Percentiles rank a stretch among this genome's conserved stretches.
Conservation (phyloP, 2,329 filamentous ascomycete genomes). For the Chaetomium sp. region DNA sequence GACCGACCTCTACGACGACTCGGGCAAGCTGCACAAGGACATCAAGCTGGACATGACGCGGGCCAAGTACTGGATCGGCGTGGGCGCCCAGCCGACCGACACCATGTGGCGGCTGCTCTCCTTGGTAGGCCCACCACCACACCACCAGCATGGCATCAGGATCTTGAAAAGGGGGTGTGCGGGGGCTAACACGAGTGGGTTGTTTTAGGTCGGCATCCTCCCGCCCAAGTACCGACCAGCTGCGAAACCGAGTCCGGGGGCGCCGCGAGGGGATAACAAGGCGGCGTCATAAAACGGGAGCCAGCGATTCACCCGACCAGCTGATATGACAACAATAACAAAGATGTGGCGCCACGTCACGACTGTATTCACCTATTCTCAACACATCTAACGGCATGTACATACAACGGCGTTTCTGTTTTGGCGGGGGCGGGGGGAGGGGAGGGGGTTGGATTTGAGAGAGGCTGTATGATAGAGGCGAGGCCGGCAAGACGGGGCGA, state of each 20-base stretch:
- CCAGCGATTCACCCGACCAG: neutral
- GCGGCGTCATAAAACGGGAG: neutral
- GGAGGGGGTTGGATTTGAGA: neutral
- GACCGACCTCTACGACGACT: constrained; percentile 59
- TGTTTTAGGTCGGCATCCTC: constrained; percentile 42
- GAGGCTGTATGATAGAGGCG: constrained; percentile 10
- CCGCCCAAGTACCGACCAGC: constrained; percentile 43
- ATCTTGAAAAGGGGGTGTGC: too few species aligned
- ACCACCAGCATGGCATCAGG: neutral
- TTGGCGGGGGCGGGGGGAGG: neutral
- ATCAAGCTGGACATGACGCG: constrained; percentile 80
- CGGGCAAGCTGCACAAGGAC: constrained; percentile 81
- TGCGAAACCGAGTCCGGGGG: constrained; percentile 20
- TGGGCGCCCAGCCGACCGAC: constrained; percentile 92
- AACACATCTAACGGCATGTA: constrained; percentile 17
- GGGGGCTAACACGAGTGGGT: too few species aligned
- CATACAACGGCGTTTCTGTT: constrained; percentile 21
- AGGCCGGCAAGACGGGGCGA: neutral
- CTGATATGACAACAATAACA: neutral
- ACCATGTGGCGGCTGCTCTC: constrained; percentile 82
- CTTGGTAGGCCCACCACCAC: constrained; percentile 23
- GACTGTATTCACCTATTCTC: constrained; percentile 16
- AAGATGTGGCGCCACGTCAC: neutral
- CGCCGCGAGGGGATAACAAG: constrained; percentile 9
- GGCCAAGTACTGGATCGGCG: constrained; percentile 94